phyloP scores from a whole-genome alignment of 108 stramenopile genomes.

The Nitzschia putrida region DNA sequence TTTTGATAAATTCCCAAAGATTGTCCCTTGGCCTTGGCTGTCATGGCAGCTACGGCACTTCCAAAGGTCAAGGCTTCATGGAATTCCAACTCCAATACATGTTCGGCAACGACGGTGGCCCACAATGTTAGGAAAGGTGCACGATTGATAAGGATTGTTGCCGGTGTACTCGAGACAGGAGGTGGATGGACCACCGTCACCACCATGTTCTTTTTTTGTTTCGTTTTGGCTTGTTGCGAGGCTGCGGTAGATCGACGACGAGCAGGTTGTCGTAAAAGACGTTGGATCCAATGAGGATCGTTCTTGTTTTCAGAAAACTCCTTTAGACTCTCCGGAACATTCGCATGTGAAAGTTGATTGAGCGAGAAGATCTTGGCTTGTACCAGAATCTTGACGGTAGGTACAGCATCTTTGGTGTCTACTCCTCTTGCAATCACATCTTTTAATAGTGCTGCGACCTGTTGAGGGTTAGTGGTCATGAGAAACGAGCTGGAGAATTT shows the following conservation, averaged over 20 bases:
- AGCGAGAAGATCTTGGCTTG: conserved; percentile 11
- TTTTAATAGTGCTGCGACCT: conserved; percentile 3
- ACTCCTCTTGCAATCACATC: conserved; percentile 2
- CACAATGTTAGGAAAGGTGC: conserved; percentile 8
- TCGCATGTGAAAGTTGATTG: neutral
- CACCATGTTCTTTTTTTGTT: neutral
- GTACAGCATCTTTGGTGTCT: conserved; percentile 12
- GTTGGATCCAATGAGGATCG: neutral
- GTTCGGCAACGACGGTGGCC: conserved; percentile 1
- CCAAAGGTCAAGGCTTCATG: conserved; percentile 9
- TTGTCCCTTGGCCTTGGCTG: conserved; percentile 2
- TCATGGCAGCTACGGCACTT: conserved; percentile 3
- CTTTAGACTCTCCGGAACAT: neutral
- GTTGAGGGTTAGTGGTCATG: conserved; percentile 3
- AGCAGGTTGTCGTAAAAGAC: neutral
- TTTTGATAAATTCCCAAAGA: conserved; percentile 1
- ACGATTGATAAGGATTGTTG: conserved; percentile 6
- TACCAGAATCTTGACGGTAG: conserved; percentile 9
- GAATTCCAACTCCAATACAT: neutral
- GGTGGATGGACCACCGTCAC: neutral
- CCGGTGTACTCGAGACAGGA: neutral
- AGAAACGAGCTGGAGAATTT: neutral
- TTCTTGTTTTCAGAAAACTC: too few relatives aligned
- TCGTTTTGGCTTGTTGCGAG: neutral
- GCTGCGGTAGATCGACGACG: neutral